Conservation (phyloP, 1,139 yeast genomes). For the Trichomonascaceae sp. region DNA sequence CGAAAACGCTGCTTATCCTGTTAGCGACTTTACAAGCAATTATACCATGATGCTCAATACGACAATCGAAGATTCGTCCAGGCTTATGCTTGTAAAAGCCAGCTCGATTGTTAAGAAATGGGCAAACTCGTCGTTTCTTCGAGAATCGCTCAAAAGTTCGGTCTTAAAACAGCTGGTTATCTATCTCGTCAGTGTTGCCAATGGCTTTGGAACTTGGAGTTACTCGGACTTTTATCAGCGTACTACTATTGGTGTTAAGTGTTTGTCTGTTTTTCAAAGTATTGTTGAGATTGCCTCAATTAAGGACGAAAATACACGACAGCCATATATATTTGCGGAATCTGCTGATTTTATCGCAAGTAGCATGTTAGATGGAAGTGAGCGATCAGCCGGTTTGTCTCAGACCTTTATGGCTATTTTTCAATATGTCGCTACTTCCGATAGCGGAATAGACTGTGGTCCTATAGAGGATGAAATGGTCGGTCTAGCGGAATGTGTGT, state of each 20-base stretch:
- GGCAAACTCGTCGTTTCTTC: background rate
- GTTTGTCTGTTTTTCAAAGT: constrained; percentile 51
- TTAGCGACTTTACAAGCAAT: background rate
- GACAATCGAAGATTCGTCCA: background rate
- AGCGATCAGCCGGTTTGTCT: constrained; percentile 50
- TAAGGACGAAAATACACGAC: constrained; percentile 41
- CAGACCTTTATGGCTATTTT: constrained; percentile 51
- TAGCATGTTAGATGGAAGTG: constrained; percentile 44
- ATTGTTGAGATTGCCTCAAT: constrained; percentile 54
- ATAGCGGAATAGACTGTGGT: constrained; percentile 36
- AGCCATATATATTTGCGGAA: constrained; percentile 16
- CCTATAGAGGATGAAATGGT: constrained; percentile 25
- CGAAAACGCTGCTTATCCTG: background rate
- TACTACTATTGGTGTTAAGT: constrained; percentile 53
- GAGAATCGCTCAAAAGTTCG: background rate
- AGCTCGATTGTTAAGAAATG: background rate
- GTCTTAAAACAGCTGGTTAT: constrained; percentile 51
- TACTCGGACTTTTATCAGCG: constrained; percentile 53
- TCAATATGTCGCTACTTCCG: constrained; percentile 40
- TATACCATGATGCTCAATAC: background rate
- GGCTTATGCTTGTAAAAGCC: background rate
- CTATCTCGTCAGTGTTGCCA: constrained; percentile 63
- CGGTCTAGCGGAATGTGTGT: constrained; percentile 33
- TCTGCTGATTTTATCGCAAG: constrained; percentile 25
- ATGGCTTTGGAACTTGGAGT: constrained; percentile 67